A percentile compares a stretch with the other conserved stretches of the same genome.
Evolutionary conservation across 805 yeast genomes (phyloP).

Genomic region (Wickerhamiella occidentalis): DNA sequence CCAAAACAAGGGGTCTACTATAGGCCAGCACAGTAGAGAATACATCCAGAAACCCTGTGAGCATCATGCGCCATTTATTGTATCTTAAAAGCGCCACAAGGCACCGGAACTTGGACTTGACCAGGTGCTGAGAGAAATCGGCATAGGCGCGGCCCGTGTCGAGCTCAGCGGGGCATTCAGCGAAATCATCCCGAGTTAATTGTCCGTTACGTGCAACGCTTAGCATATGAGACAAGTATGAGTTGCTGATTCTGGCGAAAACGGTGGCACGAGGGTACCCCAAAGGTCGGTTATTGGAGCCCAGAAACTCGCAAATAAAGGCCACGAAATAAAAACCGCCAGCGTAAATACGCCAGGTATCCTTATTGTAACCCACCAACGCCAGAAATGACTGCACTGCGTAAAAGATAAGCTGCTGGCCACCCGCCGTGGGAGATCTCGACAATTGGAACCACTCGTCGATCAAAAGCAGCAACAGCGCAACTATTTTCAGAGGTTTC

Average conservation of each 20-base stretch:
- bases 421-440: neutral
- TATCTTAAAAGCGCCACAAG: conserved; percentile 8
- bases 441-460: conserved; percentile 6
- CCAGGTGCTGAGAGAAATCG: conserved; percentile 8
- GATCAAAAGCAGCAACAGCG: neutral
- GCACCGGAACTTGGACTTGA: conserved; percentile 9
- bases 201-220: conserved; percentile 5
- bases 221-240: conserved; percentile 12
- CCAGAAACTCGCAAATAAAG: neutral
- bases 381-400: neutral
- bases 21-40: conserved; percentile 14
- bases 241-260: conserved; percentile 12
- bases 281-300: conserved; percentile 5
- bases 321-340: neutral
- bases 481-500: neutral
- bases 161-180: conserved; percentile 12
- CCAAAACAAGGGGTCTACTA: conserved; percentile 15
- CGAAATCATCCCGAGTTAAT: conserved; percentile 13
- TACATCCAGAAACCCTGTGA: neutral
- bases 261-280: conserved; percentile 15
- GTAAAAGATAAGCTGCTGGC: conserved; percentile 5
- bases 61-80: conserved; percentile 2
- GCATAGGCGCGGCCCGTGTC: conserved; percentile 2
- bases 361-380: neutral
- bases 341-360: neutral